A percentile compares a stretch with the other conserved stretches of the same genome.
Conservation (phyloP, 495 filamentous ascomycete species). For the Lindgomyces ingoldianus region DNA sequence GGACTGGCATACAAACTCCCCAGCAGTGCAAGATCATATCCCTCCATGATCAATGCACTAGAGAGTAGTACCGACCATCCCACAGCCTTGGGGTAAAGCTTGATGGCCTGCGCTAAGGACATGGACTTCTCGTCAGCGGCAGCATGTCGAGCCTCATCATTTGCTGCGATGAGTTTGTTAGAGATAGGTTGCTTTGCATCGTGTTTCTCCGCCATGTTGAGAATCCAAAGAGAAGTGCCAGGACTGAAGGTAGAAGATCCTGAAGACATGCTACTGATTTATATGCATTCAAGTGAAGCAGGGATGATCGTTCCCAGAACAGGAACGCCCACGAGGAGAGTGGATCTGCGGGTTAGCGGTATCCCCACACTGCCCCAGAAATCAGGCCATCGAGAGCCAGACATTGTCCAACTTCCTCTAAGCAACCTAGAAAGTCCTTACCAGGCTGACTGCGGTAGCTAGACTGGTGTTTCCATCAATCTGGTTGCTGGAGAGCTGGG, state of each 20-base stretch:
- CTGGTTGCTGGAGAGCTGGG: background rate
- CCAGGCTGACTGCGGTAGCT: background rate
- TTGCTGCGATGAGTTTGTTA: background rate
- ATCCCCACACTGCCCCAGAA: background rate
- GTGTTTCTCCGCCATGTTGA: constrained; percentile 23
- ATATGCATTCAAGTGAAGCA: constrained; percentile 1
- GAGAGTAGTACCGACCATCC: background rate
- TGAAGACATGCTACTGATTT: background rate
- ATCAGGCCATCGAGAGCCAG: background rate
- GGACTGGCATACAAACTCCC: constrained; percentile 43
- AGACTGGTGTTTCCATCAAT: background rate
- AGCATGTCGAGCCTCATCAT: background rate
- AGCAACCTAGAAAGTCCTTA: background rate
- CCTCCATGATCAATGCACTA: constrained; percentile 46
- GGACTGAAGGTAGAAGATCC: background rate
- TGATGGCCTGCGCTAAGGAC: background rate
- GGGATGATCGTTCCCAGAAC: constrained; percentile 10
- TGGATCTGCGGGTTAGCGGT: constrained; percentile 25
- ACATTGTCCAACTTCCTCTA: background rate
- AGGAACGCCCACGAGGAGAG: background rate
- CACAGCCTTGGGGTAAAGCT: background rate
- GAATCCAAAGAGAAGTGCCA: background rate
- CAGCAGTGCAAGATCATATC: constrained; percentile 48
- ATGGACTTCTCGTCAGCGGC: background rate
- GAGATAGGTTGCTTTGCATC: background rate